These are phyloP conservation scores for Lagenaria siceraria DNA, from an alignment of 306 rosid species.

Conservation along the genomic window DNA sequence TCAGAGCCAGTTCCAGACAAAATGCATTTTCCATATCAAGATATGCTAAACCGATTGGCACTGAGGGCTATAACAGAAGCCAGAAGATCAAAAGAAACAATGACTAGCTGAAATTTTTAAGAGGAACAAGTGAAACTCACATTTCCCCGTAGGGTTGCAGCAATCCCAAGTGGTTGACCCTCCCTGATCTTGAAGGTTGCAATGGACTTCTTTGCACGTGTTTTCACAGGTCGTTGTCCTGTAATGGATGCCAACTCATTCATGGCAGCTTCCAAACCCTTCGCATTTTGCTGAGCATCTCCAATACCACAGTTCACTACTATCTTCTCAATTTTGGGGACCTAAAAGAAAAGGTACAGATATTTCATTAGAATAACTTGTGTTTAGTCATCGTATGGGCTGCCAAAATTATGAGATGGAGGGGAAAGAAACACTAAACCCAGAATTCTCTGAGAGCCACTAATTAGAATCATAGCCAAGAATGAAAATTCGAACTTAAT, in stretches of 20 bases:
- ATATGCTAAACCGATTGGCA: background rate
- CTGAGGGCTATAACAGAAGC: background rate
- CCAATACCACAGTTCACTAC: slow-evolving; percentile 97
- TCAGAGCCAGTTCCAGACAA: background rate
- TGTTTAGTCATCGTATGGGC: background rate
- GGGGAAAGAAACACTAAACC: background rate
- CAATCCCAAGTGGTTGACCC: slow-evolving; percentile 97
- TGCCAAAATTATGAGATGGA: background rate
- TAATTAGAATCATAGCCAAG: background rate
- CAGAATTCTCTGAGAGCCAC: background rate
- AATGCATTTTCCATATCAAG: background rate
- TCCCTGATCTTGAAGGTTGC: slow-evolving; percentile 97
- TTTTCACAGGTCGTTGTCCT: slow-evolving; percentile 87
- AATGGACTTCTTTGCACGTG: slow-evolving; percentile 68
- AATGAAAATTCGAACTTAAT: background rate
- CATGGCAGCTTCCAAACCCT: slow-evolving; percentile 89
- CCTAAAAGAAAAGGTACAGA: slow-evolving; percentile 28
- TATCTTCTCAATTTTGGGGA: slow-evolving; percentile 79
- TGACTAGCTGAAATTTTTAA: background rate
- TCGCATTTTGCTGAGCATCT: slow-evolving; percentile 92
- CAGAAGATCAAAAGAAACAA: background rate
- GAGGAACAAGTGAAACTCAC: slow-evolving; percentile 30
- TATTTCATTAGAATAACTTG: background rate
- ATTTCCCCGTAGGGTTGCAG: slow-evolving; percentile 81
- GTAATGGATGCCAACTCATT: slow-evolving; percentile 72